Evolutionary conservation across 306 rosid genomes (phyloP), one percentile per base, ranked within the genome.

Genomic region (Vigna angularis): DNA sequence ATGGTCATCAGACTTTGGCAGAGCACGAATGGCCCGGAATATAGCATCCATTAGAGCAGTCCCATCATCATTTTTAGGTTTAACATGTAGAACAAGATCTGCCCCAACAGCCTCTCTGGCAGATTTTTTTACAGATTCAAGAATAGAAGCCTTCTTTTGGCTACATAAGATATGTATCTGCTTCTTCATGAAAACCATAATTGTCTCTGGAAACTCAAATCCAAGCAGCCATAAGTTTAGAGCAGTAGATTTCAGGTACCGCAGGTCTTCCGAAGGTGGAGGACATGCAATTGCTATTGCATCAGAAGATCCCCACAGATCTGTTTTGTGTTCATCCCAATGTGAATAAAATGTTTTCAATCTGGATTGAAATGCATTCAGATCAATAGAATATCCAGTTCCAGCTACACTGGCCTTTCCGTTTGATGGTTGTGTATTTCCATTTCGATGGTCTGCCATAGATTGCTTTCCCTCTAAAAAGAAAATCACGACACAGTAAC

Each of bases 121-220:
- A 82, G 97, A 32, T 68, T 79, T 87, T 74, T 88, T 90, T 58
- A 94, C 85, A 76, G 83, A 86, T 59, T 94, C 89, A 47, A 94
- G 89, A 50, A 94, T 83, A 69, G 97, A 92, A 16, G 83, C 97
- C 86, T 94, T 94, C 86, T 92, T 94, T 67, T 89, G 90, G 85
- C 97, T 94, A 82, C 95, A 88, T 78, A 94, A 73, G 61, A 94
- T 79, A 80, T 94, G 97, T 66, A 94, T 88, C 83, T 94, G 93
- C 79, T 86, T 87, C 88, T 88, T 88, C 76, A 75, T 88, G 85
- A 94, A 92, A 26, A 92, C 98, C 93, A 94, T 89, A 18, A 94
- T 88, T 1, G 97, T 94, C 72, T 90, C 98, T 0, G 98, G 98
- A 83, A 94, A 91, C 86, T 94, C 98, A 72, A 90, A 94, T 17